Evolutionary conservation across 345 rosid genomes (phyloP).

Genomic region (Viola odorata): DNA sequence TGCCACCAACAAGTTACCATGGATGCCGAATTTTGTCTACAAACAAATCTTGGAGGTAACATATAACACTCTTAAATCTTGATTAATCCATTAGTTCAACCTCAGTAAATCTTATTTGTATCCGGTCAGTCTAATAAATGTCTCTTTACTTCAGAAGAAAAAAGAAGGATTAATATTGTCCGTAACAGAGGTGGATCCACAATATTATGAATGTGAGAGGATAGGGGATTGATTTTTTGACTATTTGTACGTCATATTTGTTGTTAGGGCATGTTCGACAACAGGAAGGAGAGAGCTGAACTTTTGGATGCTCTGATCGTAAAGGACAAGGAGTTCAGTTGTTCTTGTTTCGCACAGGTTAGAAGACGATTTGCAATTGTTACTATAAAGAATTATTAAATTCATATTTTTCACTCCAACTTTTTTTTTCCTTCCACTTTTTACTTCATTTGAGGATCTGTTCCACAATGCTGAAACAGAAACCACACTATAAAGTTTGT

Average conservation of each 20-base stretch:
- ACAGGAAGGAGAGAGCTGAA: constrained; percentile 30
- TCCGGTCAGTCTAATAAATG: neutral
- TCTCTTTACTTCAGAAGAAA: neutral
- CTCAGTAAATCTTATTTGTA: neutral
- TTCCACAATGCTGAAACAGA: neutral
- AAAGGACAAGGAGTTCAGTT: constrained; percentile 18
- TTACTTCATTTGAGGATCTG: too few species aligned
- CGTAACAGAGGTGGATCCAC: too few species aligned
- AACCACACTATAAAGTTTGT: neutral
- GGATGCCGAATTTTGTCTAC: constrained; percentile 19
- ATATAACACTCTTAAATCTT: neutral
- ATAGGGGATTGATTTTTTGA: neutral
- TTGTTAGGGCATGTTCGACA: constrained; percentile 15
- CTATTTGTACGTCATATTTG: neutral
- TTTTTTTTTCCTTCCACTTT: neutral
- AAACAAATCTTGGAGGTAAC: constrained; percentile 22
- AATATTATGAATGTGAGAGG: neutral
- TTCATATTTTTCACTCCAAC: too few species aligned
- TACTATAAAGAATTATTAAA: too few species aligned
- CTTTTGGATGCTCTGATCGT: constrained; percentile 31
- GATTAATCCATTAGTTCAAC: neutral
- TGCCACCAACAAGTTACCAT: constrained; percentile 8
- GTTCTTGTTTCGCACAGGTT: constrained; percentile 23
- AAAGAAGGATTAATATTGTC: too few species aligned
- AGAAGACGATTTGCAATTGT: neutral